Conservation (phyloP, 805 yeast genomes). For the Barnettozyma vustinii region DNA sequence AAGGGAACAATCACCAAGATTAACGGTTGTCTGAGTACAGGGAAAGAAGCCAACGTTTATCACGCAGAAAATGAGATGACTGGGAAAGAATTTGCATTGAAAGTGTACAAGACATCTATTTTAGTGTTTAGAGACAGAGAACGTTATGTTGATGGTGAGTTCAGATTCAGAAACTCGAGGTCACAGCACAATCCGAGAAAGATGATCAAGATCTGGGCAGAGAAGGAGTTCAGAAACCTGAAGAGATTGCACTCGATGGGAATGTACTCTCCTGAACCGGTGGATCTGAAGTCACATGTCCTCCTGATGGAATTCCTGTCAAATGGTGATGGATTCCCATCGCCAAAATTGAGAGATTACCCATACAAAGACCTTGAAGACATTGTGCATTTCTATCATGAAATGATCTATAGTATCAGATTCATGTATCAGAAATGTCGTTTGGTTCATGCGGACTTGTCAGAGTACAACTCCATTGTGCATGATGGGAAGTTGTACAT, state of each 20-base stretch:
- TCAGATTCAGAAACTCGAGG: constrained; percentile 80
- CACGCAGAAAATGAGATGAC: constrained; percentile 51
- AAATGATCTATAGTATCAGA: constrained; percentile 80
- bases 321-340: constrained; percentile 77
- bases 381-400: constrained; percentile 62
- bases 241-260: constrained; percentile 75
- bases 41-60: constrained; percentile 98
- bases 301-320: constrained; percentile 89
- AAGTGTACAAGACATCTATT: constrained; percentile 93
- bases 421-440: constrained; percentile 83
- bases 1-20: constrained; percentile 80
- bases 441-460: constrained; percentile 92
- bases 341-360: constrained; percentile 86
- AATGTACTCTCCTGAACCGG: constrained; percentile 91
- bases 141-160: constrained; percentile 94
- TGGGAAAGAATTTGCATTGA: constrained; percentile 72
- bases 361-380: constrained; percentile 64
- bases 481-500: constrained; percentile 76
- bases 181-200: constrained; percentile 90
- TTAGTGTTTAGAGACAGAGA: constrained; percentile 96
- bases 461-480: constrained; percentile 89
- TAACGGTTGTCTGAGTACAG: constrained; percentile 93
- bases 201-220: constrained; percentile 98
- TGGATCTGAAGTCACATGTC: constrained; percentile 84
- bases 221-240: constrained; percentile 90